A percentile compares a stretch with the other conserved stretches of the same genome.
Evolutionary conservation across 1,139 yeast genomes (phyloP).

Genomic region (Taphrina communis): DNA sequence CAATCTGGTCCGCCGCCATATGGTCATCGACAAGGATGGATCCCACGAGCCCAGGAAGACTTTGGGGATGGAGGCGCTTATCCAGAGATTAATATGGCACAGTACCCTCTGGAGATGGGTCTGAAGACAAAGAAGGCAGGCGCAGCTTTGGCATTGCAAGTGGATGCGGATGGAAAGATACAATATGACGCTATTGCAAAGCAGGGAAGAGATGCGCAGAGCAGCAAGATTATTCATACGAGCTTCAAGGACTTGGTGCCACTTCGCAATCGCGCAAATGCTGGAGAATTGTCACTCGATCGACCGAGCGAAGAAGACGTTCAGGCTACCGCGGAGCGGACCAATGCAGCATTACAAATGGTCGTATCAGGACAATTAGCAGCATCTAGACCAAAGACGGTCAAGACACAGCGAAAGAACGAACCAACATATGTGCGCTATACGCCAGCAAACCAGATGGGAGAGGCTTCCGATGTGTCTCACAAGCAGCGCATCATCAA

Average conservation of each 20-base stretch:
- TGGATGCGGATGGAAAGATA: conserved; percentile 51
- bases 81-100: conserved; percentile 52
- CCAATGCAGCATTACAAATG: conserved; percentile 59
- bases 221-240: conserved; percentile 52
- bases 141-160: conserved; percentile 51
- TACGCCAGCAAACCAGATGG: conserved; percentile 57
- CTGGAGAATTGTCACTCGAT: conserved; percentile 51
- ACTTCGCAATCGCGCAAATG: conserved; percentile 55
- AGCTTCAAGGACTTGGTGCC: conserved; percentile 58
- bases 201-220: conserved; percentile 49
- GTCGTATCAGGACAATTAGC: conserved; percentile 55
- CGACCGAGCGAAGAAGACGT: conserved; percentile 57
- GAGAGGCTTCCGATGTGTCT: conserved; percentile 48
- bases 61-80: conserved; percentile 54
- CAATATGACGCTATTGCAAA: conserved; percentile 52
- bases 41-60: conserved; percentile 49
- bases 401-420: conserved; percentile 47
- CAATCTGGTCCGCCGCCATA: conserved; percentile 48
- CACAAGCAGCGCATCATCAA: conserved; percentile 57
- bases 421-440: conserved; percentile 58
- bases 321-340: conserved; percentile 54
- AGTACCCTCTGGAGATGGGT: conserved; percentile 53
- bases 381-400: conserved; percentile 50
- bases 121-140: conserved; percentile 44
- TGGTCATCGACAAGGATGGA: conserved; percentile 51